Percentiles rank a stretch among this genome's conserved stretches.
These are phyloP conservation scores for Fraxinus velutina DNA, from an alignment of 305 asterid genomes.

Conservation along the genomic window DNA sequence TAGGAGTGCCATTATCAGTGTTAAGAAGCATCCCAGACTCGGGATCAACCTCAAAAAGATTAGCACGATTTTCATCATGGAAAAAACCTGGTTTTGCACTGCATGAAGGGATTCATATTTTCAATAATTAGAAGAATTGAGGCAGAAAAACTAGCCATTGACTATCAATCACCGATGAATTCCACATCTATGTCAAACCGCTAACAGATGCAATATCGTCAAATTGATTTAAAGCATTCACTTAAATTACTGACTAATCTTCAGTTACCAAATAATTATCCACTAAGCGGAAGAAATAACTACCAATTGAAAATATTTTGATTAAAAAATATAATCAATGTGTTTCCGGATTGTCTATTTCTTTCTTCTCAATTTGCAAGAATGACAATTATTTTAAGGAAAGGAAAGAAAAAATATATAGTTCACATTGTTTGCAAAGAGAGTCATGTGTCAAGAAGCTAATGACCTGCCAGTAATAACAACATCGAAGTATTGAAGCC, in stretches of 20 bases:
- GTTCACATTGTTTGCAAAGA: slow-evolving; percentile 16
- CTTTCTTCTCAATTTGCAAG: not conserved
- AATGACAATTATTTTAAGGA: not conserved
- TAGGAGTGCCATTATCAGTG: slow-evolving; percentile 96
- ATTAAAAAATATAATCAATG: not conserved
- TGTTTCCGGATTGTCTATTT: not conserved
- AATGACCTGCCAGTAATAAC: slow-evolving; percentile 93
- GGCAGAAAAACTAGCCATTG: slow-evolving; percentile 3
- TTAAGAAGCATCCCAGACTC: slow-evolving; percentile 90
- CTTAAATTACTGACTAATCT: not conserved
- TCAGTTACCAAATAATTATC: not conserved
- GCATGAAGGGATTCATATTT: slow-evolving; percentile 24
- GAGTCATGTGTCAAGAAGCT: slow-evolving; percentile 25
- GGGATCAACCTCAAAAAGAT: slow-evolving; percentile 84
- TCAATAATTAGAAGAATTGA: slow-evolving; percentile 23
- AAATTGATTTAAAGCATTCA: not conserved
- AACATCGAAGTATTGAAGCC: slow-evolving; percentile 86
- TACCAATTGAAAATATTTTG: slow-evolving; percentile 4
- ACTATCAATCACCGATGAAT: slow-evolving; percentile 13
- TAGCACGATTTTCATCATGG: slow-evolving; percentile 86
- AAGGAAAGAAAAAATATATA: not conserved
- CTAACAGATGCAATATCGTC: slow-evolving; percentile 16
- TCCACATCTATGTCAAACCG: slow-evolving; percentile 7
- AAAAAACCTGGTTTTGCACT: slow-evolving; percentile 96
- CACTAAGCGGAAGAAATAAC: not conserved